These are phyloP conservation scores for Limonium bicolor DNA, from an alignment of 148 eudicot species.

Conservation along the genomic window DNA sequence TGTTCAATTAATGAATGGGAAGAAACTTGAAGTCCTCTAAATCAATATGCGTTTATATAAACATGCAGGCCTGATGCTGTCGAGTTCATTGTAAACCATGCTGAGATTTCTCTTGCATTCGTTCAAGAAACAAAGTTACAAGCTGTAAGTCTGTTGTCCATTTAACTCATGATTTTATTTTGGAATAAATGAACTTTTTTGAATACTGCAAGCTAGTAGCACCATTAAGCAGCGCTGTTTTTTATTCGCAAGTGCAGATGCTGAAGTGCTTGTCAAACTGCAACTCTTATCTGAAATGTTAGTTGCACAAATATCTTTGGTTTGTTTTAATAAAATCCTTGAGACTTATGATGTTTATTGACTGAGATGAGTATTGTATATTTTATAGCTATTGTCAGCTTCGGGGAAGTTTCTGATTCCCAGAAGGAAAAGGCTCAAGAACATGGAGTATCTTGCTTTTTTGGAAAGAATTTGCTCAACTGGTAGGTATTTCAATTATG, in stretches of 20 bases:
- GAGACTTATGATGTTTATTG: neutral
- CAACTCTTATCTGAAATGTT: constrained; percentile 54
- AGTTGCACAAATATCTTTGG: constrained; percentile 8
- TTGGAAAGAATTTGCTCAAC: constrained; percentile 60
- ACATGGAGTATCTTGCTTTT: constrained; percentile 60
- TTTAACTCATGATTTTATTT: too few relatives aligned
- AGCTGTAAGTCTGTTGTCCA: constrained; percentile 30
- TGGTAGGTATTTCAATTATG: constrained; percentile 29
- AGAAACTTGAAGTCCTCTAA: too few relatives aligned
- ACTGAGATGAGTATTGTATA: constrained; percentile 6
- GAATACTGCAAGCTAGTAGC: too few relatives aligned
- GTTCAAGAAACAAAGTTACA: constrained; percentile 76
- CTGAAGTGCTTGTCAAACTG: constrained; percentile 58
- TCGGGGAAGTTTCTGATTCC: constrained; percentile 36
- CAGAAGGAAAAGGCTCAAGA: constrained; percentile 65
- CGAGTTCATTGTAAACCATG: constrained; percentile 92
- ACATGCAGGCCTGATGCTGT: constrained; percentile 85
- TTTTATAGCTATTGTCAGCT: constrained; percentile 67
- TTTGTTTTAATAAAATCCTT: neutral
- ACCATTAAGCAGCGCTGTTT: too few relatives aligned
- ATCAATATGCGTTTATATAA: too few relatives aligned
- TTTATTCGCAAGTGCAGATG: constrained; percentile 52
- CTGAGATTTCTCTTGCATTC: constrained; percentile 74
- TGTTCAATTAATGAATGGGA: too few relatives aligned
- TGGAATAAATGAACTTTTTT: too few relatives aligned